Percentiles rank a stretch among this genome's conserved stretches.
Evolutionary conservation across 768 basidiomycete species (phyloP).

Genomic region (Naganishia randhawae): DNA sequence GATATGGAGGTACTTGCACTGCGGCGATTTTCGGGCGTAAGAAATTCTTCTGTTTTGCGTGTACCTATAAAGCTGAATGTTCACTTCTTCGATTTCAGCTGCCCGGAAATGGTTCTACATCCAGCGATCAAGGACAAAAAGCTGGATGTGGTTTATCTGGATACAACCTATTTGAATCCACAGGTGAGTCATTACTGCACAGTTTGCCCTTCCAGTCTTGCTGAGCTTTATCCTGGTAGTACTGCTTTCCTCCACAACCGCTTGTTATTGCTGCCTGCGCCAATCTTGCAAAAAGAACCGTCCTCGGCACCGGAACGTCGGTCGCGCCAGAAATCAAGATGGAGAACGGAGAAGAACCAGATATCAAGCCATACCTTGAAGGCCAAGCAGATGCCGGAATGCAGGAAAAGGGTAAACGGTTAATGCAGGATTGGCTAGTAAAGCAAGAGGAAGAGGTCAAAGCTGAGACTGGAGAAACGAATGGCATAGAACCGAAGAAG

Average conservation of each 20-base stretch:
- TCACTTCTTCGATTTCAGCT: constrained; percentile 60
- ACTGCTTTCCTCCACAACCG: constrained; percentile 93
- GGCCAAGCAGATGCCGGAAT: constrained; percentile 49
- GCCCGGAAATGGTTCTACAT: constrained; percentile 79
- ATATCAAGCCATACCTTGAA: constrained; percentile 38
- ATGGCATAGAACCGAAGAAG: constrained; percentile 28
- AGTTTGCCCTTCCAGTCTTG: constrained; percentile 45
- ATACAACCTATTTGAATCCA: constrained; percentile 92
- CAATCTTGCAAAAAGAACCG: constrained; percentile 65
- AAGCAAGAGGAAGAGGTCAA: constrained; percentile 43
- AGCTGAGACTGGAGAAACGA: constrained; percentile 36
- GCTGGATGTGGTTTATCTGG: constrained; percentile 85
- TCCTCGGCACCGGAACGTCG: constrained; percentile 41
- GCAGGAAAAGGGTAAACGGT: constrained; percentile 40
- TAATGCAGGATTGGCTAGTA: constrained; percentile 52
- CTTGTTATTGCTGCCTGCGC: constrained; percentile 90
- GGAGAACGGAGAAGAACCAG: constrained; percentile 32
- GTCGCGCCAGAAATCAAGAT: constrained; percentile 24
- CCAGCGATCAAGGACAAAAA: constrained; percentile 74
- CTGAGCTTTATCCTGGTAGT: constrained; percentile 44
- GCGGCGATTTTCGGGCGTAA: constrained; percentile 62
- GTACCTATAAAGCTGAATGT: background rate
- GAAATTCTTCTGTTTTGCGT: background rate
- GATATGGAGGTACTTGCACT: constrained; percentile 85
- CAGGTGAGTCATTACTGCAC: constrained; percentile 50